A percentile compares a stretch with the other conserved stretches of the same genome.
Evolutionary conservation across 108 stramenopile species (phyloP).

Genomic region (Poteriospumella lacustris): DNA sequence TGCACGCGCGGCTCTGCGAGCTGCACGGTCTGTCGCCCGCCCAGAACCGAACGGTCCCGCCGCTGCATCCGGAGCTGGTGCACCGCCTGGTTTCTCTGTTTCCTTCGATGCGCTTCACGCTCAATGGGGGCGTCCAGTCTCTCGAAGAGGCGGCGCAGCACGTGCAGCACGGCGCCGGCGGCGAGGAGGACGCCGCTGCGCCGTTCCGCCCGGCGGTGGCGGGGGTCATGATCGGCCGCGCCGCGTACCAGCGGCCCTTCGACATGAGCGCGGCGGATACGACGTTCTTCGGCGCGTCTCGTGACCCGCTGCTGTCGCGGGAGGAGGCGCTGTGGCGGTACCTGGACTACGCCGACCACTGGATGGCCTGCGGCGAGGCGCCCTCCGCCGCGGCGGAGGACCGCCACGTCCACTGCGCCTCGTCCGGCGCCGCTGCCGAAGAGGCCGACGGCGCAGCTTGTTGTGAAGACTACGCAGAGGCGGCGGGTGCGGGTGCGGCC

Average conservation of each 20-base stretch:
- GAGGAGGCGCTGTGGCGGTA: too few species aligned
- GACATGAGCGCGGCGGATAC: background rate
- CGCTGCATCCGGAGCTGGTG: background rate
- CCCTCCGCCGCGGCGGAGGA: too few species aligned
- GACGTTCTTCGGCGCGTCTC: background rate
- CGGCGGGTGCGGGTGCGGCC: background rate
- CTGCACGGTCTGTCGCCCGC: slow-evolving; percentile 14
- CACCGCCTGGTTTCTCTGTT: slow-evolving; percentile 11
- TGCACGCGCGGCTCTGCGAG: background rate
- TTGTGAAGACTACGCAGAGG: too few species aligned
- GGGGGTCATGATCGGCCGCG: slow-evolving; percentile 24
- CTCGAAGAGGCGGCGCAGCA: background rate
- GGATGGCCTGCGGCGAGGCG: too few species aligned
- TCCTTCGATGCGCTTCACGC: background rate
- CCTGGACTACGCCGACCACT: too few species aligned
- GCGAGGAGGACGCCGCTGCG: background rate
- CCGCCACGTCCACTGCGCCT: background rate
- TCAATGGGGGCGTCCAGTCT: slow-evolving; percentile 16
- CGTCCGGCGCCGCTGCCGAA: background rate
- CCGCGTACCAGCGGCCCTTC: slow-evolving; percentile 2
- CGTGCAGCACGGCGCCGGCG: background rate
- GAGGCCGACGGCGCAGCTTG: background rate
- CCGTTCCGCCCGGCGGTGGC: background rate
- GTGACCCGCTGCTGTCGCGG: too few species aligned
- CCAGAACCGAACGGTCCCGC: slow-evolving; percentile 19